Conservation (phyloP, 2,329 filamentous ascomycete genomes). For the Nigrospora sphaerica region DNA sequence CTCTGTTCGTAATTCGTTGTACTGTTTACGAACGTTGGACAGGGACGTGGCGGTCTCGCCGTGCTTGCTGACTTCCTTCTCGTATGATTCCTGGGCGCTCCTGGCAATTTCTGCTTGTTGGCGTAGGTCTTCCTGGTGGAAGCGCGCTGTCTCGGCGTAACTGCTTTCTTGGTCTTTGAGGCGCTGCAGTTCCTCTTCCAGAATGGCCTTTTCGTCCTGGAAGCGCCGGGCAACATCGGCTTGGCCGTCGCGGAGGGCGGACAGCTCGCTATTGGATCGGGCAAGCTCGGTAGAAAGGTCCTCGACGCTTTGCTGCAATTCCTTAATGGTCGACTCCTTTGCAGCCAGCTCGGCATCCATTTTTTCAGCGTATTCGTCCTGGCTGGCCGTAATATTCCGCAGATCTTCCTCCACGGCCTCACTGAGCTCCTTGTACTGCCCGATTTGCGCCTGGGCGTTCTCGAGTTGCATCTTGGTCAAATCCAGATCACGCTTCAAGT, state of each 20-base stretch:
- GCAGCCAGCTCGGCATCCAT: constrained; percentile 68
- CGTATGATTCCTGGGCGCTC: constrained; percentile 90
- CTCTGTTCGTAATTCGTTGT: constrained; percentile 76
- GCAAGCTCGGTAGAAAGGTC: constrained; percentile 78
- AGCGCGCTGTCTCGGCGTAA: constrained; percentile 70
- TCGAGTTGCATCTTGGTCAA: constrained; percentile 74
- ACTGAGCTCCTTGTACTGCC: constrained; percentile 84
- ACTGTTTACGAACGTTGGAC: constrained; percentile 70
- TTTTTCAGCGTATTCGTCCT: constrained; percentile 84
- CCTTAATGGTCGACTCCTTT: constrained; percentile 72
- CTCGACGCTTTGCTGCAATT: constrained; percentile 76
- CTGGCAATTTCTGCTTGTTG: constrained; percentile 90
- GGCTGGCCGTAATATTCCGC: constrained; percentile 67
- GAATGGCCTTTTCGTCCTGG: constrained; percentile 73
- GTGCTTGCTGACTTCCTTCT: constrained; percentile 89
- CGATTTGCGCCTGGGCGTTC: constrained; percentile 70
- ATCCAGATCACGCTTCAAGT: constrained; percentile 82
- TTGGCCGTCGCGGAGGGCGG: constrained; percentile 71
- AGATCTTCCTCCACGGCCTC: constrained; percentile 84
- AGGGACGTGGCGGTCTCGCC: constrained; percentile 87
- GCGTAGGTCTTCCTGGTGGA: constrained; percentile 85
- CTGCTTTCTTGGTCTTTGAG: constrained; percentile 80
- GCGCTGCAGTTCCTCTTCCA: constrained; percentile 72
- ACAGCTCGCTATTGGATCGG: constrained; percentile 75
- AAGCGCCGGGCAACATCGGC: constrained; percentile 63